Percentiles rank a stretch among this genome's conserved stretches.
phyloP scores from a whole-genome alignment of 2,329 filamentous ascomycete genomes.

The Penicillium sp. region DNA sequence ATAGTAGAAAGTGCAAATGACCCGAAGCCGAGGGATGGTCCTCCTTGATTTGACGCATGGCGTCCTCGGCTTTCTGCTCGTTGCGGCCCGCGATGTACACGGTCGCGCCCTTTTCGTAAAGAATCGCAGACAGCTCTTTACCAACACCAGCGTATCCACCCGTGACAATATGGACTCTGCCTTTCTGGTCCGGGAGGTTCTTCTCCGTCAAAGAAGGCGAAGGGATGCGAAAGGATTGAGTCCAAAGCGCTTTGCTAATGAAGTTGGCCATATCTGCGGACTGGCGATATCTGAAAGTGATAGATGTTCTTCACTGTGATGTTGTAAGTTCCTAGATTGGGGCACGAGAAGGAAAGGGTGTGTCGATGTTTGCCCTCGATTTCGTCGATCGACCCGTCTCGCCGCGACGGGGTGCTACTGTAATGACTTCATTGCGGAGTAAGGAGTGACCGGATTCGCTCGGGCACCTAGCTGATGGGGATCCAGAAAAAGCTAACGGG shows the following conservation, averaged over 20 bases:
- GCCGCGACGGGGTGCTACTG: background rate
- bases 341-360: too few species aligned
- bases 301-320: background rate
- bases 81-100: background rate
- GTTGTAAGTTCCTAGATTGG: background rate
- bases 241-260: background rate
- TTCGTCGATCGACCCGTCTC: background rate
- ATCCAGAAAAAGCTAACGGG: too few species aligned
- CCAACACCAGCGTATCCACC: background rate
- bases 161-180: background rate
- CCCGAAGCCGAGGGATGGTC: background rate
- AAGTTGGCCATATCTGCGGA: background rate
- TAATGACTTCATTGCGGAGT: background rate
- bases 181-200: background rate
- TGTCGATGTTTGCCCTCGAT: background rate
- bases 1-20: background rate
- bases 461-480: too few species aligned
- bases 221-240: background rate
- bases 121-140: background rate
- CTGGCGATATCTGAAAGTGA: background rate
- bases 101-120: background rate
- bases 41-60: background rate
- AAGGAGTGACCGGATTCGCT: background rate
- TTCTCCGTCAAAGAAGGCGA: background rate
- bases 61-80: background rate